Percentiles rank a stretch among this genome's conserved stretches.
phyloP scores from a whole-genome alignment of 129 eudicot genomes.

The Arctium minus region DNA sequence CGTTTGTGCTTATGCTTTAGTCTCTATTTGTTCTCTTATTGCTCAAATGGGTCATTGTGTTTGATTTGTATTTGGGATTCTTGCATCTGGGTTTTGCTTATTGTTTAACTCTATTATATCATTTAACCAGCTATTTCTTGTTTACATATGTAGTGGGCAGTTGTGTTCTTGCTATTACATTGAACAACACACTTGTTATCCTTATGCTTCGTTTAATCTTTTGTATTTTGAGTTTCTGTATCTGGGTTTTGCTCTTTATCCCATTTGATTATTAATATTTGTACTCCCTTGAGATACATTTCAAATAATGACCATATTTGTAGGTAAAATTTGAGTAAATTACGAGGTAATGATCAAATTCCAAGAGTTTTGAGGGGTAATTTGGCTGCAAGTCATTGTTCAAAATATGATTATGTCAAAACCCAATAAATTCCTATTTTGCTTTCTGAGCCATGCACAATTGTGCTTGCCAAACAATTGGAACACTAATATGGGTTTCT shows the following conservation, averaged over 20 bases:
- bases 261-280: not conserved
- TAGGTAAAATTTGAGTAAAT: not conserved
- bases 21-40: not conserved
- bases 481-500: not conserved
- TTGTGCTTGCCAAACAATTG: not conserved
- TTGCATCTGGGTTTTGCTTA: conserved; percentile 20
- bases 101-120: not conserved
- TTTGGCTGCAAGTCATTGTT: not conserved
- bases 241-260: conserved; percentile 1
- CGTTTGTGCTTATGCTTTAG: not conserved
- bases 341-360: not conserved
- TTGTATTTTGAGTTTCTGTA: conserved; percentile 7
- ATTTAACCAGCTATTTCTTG: not conserved
- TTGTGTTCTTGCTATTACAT: not conserved
- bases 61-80: not conserved
- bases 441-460: not conserved
- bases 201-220: not conserved
- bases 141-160: not conserved
- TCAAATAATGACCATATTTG: not conserved
- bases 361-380: not conserved
- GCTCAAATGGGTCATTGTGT: conserved; percentile 3
- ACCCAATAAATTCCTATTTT: not conserved
- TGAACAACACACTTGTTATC: not conserved
- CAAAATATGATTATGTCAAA: not conserved
- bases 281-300: not conserved